Percentiles rank a stretch among this genome's conserved stretches.
Evolutionary conservation across 768 basidiomycete genomes (phyloP).

Genomic region (Trametes gibbosa): DNA sequence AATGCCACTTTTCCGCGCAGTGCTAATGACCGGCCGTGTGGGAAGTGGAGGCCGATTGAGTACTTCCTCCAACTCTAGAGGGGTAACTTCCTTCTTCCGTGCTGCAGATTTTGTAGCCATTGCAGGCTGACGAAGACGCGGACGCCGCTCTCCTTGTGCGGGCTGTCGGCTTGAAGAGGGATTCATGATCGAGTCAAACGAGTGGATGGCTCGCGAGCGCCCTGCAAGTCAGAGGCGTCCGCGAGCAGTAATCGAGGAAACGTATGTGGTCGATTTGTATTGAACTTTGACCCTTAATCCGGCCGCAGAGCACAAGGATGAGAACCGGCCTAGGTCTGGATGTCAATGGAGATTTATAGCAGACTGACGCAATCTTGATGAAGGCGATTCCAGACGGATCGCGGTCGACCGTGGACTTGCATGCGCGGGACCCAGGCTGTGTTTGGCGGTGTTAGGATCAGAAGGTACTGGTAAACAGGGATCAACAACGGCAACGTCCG

Average conservation of each 20-base stretch:
- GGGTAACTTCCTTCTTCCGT: not conserved
- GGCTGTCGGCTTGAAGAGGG: not conserved
- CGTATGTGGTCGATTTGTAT: too few species aligned
- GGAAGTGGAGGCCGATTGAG: not conserved
- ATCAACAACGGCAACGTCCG: constrained; percentile 7
- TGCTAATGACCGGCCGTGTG: not conserved
- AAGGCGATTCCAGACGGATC: not conserved
- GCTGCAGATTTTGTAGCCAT: not conserved
- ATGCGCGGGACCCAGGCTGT: not conserved
- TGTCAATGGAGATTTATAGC: too few species aligned
- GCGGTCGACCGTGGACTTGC: not conserved
- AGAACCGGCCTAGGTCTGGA: too few species aligned
- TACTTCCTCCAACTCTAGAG: not conserved
- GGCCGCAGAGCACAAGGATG: too few species aligned
- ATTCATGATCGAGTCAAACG: not conserved
- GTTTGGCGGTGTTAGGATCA: constrained; percentile 21
- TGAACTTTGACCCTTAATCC: too few species aligned
- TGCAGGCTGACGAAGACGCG: not conserved
- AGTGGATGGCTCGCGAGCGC: too few species aligned
- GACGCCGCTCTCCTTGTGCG: not conserved
- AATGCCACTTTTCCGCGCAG: not conserved
- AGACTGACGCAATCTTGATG: too few species aligned
- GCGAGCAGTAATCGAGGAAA: too few species aligned
- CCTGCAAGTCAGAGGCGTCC: too few species aligned
- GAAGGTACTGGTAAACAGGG: constrained; percentile 18